Base-by-base conservation (phyloP, 805 yeast genomes). In the Wickerhamomyces xylosicus region DNA sequence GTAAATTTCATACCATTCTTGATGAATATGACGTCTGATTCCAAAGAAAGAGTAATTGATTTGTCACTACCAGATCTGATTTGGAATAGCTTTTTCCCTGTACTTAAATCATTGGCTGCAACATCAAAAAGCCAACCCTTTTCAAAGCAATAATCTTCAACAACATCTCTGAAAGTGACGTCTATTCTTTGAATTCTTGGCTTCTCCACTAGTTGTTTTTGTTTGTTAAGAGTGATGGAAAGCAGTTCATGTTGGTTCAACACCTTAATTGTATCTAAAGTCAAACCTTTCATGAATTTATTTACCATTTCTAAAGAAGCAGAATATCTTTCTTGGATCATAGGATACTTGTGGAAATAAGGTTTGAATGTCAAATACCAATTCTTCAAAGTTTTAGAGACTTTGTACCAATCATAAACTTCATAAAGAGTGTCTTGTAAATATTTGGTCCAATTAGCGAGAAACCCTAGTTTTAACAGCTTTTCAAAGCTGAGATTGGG, bases 21-120 rank as follows among this genome's bases (percentile, higher is more conserved):
- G 14, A 73, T 51, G 72, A 75, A 85, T 19, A 86, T 47, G 2
- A 84, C 78, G 47, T 85, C 89, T 34, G 78, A 77, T 28, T 71
- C 70, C 6, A 84, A 66, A 44, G 72, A 84, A 14, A 72, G 64
- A 31, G 47, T 13, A 31, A 67, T 13, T 0, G 67, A 63, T 5
- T 15, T 56, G 19, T 49, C 53, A 8, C 69, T 68, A 5, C 35
- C 39, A 0, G 58, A 48, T 4, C 64, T 53, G 14, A 78, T 54
- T 22, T 61, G 57, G 52, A 64, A 74, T 33, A 77, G 50, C 3
- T 69, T 63, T 34, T 62, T 57, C 1, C 78, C 80, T 36, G 62
- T 48, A 1, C 49, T 43, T 4, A 57, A 28, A 31, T 50, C 47
- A 18, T 41, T 47, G 19, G 44, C 46, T 19, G 47, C 21, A 2